Percentiles rank a stretch among this genome's conserved stretches.
Conservation (phyloP, 148 eudicot species). For the Hydrangea macrophylla region DNA sequence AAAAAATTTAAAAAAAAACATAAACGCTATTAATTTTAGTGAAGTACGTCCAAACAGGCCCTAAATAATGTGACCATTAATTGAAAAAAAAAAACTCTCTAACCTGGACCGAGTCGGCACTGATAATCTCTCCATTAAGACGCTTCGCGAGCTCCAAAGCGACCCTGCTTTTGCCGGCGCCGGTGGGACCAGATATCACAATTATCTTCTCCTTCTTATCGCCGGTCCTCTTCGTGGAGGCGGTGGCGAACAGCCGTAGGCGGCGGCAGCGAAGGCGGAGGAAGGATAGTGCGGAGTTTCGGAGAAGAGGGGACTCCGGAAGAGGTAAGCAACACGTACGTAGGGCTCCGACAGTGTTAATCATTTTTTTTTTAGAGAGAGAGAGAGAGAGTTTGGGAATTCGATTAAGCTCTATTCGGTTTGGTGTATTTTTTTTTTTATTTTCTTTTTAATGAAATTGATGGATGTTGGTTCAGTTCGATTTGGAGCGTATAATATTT, state of each 20-base stretch:
- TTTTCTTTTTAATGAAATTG: too few species aligned
- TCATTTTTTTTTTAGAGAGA: conserved; percentile 14
- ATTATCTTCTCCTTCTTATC: conserved; percentile 55
- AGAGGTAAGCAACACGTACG: conserved; percentile 23
- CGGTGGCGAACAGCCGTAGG: conserved; percentile 32
- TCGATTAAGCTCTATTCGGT: too few species aligned
- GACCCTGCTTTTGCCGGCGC: conserved; percentile 84
- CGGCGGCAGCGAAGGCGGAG: conserved; percentile 15
- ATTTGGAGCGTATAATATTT: too few species aligned
- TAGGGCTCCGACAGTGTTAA: conserved; percentile 14
- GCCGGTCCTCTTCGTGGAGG: conserved; percentile 21
- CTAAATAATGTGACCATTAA: neutral
- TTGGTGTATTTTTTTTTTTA: too few species aligned
- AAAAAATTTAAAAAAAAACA: too few species aligned
- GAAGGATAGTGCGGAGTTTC: conserved; percentile 6
- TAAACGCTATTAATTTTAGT: too few species aligned
- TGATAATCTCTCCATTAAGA: conserved; percentile 86
- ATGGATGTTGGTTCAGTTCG: too few species aligned
- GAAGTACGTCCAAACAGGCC: neutral
- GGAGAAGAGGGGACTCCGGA: conserved; percentile 17
- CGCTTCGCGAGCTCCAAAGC: conserved; percentile 85
- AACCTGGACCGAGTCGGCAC: conserved; percentile 98
- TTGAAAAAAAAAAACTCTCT: neutral
- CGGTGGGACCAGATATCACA: conserved; percentile 92
- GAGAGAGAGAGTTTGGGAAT: neutral